These are phyloP conservation scores for Mayamaea pseudoterrestris DNA, from an alignment of 108 stramenopile genomes.

Conservation along the genomic window DNA sequence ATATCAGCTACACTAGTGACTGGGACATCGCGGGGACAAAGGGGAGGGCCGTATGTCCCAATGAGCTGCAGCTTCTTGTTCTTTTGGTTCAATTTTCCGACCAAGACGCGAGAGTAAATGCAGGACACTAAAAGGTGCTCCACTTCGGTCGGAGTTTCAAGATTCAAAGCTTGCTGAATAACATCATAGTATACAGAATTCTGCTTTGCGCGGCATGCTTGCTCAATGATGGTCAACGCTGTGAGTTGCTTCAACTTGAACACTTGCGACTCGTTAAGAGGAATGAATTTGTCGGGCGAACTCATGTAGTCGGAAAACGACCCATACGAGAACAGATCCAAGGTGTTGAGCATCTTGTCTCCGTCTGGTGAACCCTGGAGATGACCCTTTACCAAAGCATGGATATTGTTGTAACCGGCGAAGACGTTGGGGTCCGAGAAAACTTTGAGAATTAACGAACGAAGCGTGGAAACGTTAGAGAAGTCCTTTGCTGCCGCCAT, in stretches of 20 bases:
- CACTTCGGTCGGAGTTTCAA: constrained; percentile 4
- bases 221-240: constrained; percentile 22
- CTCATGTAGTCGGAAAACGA: constrained; percentile 6
- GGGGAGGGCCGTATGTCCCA: not conserved
- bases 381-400: not conserved
- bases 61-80: not conserved
- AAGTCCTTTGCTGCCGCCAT: not conserved
- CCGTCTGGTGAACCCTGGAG: too few species aligned
- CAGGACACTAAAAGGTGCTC: constrained; percentile 30
- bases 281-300: constrained; percentile 3
- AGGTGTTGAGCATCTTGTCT: constrained; percentile 17
- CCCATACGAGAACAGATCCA: constrained; percentile 46
- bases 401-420: not conserved
- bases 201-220: constrained; percentile 14
- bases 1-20: too few species aligned
- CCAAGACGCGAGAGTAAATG: constrained; percentile 20
- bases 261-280: constrained; percentile 23
- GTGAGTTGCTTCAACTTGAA: constrained; percentile 32
- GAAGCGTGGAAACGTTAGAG: not conserved
- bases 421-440: not conserved
- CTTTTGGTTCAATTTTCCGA: constrained; percentile 29
- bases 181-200: constrained; percentile 12
- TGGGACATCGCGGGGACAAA: constrained; percentile 8
- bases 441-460: not conserved
- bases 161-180: constrained; percentile 8